phyloP scores from a whole-genome alignment of 331 rosid species.

The Stylosanthes scabra region DNA sequence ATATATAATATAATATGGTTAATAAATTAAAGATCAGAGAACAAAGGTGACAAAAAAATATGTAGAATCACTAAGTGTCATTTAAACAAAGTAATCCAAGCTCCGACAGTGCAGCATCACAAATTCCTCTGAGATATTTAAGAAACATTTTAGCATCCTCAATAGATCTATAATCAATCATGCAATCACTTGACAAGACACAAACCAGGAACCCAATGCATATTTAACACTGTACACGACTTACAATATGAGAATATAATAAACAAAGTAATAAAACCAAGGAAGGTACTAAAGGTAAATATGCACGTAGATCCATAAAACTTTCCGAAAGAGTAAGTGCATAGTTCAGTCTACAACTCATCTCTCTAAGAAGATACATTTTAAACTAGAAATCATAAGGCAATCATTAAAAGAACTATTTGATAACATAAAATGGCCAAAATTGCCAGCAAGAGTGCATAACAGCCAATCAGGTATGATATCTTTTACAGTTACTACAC shows the following conservation, averaged over 20 bases:
- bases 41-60: slow-evolving; percentile 20
- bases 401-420: background rate
- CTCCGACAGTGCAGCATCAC: background rate
- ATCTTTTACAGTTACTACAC: slow-evolving; percentile 46
- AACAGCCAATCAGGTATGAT: slow-evolving; percentile 1
- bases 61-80: slow-evolving; percentile 20
- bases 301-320: slow-evolving; percentile 17
- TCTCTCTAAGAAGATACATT: slow-evolving; percentile 6
- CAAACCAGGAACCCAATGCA: slow-evolving; percentile 12
- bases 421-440: background rate
- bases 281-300: slow-evolving; percentile 1
- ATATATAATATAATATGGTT: slow-evolving; percentile 39
- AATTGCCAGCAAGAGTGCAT: slow-evolving; percentile 2
- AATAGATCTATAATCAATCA: slow-evolving; percentile 13
- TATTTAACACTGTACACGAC: slow-evolving; percentile 9
- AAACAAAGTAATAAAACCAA: background rate
- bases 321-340: background rate
- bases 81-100: slow-evolving; percentile 31
- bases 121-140: background rate
- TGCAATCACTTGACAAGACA: slow-evolving; percentile 3
- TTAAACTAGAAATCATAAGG: slow-evolving; percentile 11
- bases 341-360: slow-evolving; percentile 14
- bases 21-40: slow-evolving; percentile 2
- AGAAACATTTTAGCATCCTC: slow-evolving; percentile 25
- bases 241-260: too few species aligned